phyloP scores from a whole-genome alignment of 495 filamentous ascomycete species.

The Acidiella bohemica region DNA sequence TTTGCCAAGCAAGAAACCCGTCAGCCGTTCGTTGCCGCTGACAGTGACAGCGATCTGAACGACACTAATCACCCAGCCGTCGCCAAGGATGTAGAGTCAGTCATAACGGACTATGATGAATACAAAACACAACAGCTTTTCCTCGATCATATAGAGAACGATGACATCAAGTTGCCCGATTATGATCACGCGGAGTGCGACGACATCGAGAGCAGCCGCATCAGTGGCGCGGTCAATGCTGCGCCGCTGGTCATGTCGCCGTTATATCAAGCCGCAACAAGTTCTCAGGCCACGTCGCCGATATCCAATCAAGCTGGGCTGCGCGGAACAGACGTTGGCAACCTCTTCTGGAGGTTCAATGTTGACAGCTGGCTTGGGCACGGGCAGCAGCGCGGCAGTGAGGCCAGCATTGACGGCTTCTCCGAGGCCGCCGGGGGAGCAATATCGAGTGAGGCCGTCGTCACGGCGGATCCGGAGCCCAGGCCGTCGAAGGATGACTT shows the following conservation, averaged over 20 bases:
- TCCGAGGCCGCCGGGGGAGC: not conserved
- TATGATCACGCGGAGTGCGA: not conserved
- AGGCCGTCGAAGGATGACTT: conserved; percentile 8
- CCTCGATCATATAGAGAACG: not conserved
- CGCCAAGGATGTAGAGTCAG: not conserved
- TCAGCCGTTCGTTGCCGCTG: no score
- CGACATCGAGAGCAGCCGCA: not conserved
- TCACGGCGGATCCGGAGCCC: not conserved
- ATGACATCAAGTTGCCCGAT: not conserved
- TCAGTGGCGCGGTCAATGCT: not conserved
- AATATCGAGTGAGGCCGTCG: no score
- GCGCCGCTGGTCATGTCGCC: not conserved
- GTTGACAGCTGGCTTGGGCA: not conserved
- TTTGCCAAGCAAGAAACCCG: no score
- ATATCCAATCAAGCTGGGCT: not conserved
- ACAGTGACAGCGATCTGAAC: no score
- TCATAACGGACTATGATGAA: conserved; percentile 8
- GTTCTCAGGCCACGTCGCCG: not conserved
- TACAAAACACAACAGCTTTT: conserved; percentile 10
- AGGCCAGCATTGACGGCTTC: conserved; percentile 3
- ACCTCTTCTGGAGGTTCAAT: conserved; percentile 2
- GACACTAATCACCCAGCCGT: no score
- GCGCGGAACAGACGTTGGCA: conserved; percentile 3
- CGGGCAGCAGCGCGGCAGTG: not conserved
- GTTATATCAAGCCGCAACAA: not conserved